phyloP scores from a whole-genome alignment of 768 basidiomycete species.

The Suillus brevipes region DNA sequence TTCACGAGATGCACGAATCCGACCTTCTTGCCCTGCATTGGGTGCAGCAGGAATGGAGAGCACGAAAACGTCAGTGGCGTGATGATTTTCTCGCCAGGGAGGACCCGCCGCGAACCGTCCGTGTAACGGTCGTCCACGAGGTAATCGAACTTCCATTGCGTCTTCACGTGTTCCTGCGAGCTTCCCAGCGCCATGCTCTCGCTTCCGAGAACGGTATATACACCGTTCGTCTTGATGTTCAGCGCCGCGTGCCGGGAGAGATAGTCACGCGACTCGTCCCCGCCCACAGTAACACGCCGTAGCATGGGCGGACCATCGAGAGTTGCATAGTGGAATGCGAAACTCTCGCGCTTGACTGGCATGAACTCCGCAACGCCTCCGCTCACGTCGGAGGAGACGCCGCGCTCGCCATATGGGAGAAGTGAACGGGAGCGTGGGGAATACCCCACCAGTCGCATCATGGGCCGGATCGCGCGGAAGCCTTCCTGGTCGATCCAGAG shows the following conservation, averaged over 20 bases:
- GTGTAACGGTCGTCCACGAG: conserved; percentile 60
- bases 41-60: conserved; percentile 61
- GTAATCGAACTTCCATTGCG: conserved; percentile 82
- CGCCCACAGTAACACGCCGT: conserved; percentile 64
- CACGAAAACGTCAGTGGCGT: conserved; percentile 77
- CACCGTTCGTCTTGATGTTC: conserved; percentile 65
- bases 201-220: conserved; percentile 70
- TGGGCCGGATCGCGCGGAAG: conserved; percentile 61
- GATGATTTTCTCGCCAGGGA: conserved; percentile 69
- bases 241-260: conserved; percentile 75
- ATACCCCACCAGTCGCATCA: conserved; percentile 60
- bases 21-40: conserved; percentile 63
- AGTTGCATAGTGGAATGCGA: conserved; percentile 70
- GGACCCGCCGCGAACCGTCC: conserved; percentile 43
- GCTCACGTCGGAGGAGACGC: conserved; percentile 33
- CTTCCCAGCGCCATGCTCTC: conserved; percentile 42
- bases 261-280: conserved; percentile 70
- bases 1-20: conserved; percentile 69
- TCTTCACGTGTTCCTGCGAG: conserved; percentile 36
- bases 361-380: conserved; percentile 63
- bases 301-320: conserved; percentile 70
- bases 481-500: conserved; percentile 85
- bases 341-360: conserved; percentile 57
- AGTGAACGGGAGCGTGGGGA: conserved; percentile 34
- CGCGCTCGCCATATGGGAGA: conserved; percentile 26